Percentiles rank a stretch among this genome's conserved stretches.
phyloP scores from a whole-genome alignment of 441 rosid genomes.

The Erodium trifolium region DNA sequence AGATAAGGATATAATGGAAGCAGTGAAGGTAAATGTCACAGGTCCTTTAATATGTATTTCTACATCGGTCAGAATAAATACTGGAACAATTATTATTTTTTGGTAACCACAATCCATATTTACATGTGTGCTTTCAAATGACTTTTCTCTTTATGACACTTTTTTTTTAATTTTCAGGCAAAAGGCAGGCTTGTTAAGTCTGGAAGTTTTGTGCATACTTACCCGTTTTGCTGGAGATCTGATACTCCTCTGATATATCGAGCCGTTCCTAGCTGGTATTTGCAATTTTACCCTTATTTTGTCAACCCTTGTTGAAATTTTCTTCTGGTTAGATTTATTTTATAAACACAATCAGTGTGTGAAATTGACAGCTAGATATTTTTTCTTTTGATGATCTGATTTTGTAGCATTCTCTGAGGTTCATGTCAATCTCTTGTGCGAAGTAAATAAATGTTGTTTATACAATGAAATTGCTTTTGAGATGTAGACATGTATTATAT shows the following conservation, averaged over 20 bases:
- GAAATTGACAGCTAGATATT: neutral
- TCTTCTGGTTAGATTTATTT: neutral
- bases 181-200: slow-evolving; percentile 88
- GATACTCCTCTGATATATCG: slow-evolving; percentile 93
- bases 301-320: slow-evolving; percentile 2
- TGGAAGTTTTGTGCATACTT: slow-evolving; percentile 75
- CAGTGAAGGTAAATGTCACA: slow-evolving; percentile 56
- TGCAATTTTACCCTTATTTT: slow-evolving; percentile 7
- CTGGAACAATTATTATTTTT: neutral
- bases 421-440: too few relatives aligned
- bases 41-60: neutral
- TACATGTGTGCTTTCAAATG: slow-evolving; percentile 12
- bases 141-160: slow-evolving; percentile 8
- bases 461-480: neutral
- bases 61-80: neutral
- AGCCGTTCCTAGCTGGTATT: slow-evolving; percentile 98
- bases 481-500: neutral
- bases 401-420: too few relatives aligned
- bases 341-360: neutral
- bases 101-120: neutral
- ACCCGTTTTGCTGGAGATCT: slow-evolving; percentile 95
- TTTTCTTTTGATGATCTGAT: neutral
- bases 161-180: slow-evolving; percentile 39
- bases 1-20: slow-evolving; percentile 82
- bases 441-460: neutral